These are phyloP conservation scores for Aspergillus neoniger DNA, from an alignment of 2,329 filamentous ascomycete species.

Conservation along the genomic window DNA sequence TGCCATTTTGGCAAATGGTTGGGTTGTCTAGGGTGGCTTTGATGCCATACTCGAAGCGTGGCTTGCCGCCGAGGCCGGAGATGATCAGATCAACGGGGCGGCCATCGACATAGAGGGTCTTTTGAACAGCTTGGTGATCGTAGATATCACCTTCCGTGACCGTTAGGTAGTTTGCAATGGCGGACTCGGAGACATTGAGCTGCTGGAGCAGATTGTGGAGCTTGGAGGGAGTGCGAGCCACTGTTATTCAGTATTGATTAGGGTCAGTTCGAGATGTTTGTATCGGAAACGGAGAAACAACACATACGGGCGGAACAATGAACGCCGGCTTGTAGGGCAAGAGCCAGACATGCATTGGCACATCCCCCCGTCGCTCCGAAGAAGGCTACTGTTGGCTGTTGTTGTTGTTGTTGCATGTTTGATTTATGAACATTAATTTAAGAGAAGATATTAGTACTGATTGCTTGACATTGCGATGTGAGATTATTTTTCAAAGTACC, in stretches of 20 bases:
- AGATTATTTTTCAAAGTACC: neutral
- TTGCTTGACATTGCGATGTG: neutral
- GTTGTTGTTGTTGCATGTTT: neutral
- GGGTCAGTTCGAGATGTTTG: no score
- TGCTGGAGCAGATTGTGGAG: constrained; percentile 46
- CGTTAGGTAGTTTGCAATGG: constrained; percentile 45
- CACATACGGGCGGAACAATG: constrained; percentile 43
- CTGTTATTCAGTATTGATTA: constrained; percentile 5
- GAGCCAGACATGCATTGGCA: constrained; percentile 46
- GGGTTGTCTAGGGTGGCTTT: constrained; percentile 36
- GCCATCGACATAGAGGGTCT: constrained; percentile 31
- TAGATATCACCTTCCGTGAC: constrained; percentile 52
- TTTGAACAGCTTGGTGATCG: constrained; percentile 44
- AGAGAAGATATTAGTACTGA: neutral
- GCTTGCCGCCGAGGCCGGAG: constrained; percentile 49
- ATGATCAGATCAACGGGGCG: constrained; percentile 47
- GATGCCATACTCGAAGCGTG: constrained; percentile 28
- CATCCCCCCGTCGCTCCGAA: constrained; percentile 57
- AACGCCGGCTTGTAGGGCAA: constrained; percentile 48
- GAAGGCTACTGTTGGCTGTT: constrained; percentile 48
- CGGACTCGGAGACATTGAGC: constrained; percentile 41
- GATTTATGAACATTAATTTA: neutral
- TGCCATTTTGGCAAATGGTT: constrained; percentile 35
- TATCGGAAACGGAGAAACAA: neutral
- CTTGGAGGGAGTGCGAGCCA: constrained; percentile 54